Evolutionary conservation across 1,284 basidiomycete species (phyloP).

Genomic region (Sporisorium exsertum): DNA sequence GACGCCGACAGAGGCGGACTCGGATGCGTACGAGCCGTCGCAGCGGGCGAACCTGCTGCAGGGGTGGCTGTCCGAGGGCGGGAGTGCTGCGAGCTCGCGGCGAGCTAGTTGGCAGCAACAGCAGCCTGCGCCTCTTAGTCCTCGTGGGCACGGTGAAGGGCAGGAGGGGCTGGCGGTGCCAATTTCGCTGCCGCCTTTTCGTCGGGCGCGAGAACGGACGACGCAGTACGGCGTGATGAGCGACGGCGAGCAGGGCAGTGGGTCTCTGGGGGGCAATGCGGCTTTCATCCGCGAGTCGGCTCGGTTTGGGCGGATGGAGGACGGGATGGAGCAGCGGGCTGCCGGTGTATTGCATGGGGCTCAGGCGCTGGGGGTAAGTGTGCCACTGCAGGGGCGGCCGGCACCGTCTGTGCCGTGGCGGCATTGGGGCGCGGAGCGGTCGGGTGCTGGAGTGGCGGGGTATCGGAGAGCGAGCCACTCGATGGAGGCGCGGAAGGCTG

Average conservation of each 20-base stretch:
- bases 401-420: slow-evolving; percentile 24
- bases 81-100: slow-evolving; percentile 39
- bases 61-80: slow-evolving; percentile 43
- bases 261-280: slow-evolving; percentile 38
- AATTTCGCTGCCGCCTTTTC: slow-evolving; percentile 35
- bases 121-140: slow-evolving; percentile 1
- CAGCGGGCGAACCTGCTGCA: slow-evolving; percentile 23
- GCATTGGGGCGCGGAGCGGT: slow-evolving; percentile 21
- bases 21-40: slow-evolving; percentile 28
- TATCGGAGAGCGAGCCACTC: slow-evolving; percentile 34
- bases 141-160: neutral
- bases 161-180: slow-evolving; percentile 25
- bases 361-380: slow-evolving; percentile 24
- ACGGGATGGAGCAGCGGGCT: neutral
- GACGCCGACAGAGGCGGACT: slow-evolving; percentile 38
- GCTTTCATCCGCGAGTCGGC: slow-evolving; percentile 46
- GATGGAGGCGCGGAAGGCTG: slow-evolving; percentile 13
- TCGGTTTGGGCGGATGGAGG: slow-evolving; percentile 3
- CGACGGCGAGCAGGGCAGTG: slow-evolving; percentile 33
- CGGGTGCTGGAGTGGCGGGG: neutral
- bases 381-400: slow-evolving; percentile 16
- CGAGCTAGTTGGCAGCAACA: slow-evolving; percentile 45
- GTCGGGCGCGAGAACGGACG: slow-evolving; percentile 29
- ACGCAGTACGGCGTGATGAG: slow-evolving; percentile 20
- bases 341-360: neutral